Percentiles rank a stretch among this genome's conserved stretches.
phyloP scores from a whole-genome alignment of 108 stramenopile species.

The Conticribra weissflogii region DNA sequence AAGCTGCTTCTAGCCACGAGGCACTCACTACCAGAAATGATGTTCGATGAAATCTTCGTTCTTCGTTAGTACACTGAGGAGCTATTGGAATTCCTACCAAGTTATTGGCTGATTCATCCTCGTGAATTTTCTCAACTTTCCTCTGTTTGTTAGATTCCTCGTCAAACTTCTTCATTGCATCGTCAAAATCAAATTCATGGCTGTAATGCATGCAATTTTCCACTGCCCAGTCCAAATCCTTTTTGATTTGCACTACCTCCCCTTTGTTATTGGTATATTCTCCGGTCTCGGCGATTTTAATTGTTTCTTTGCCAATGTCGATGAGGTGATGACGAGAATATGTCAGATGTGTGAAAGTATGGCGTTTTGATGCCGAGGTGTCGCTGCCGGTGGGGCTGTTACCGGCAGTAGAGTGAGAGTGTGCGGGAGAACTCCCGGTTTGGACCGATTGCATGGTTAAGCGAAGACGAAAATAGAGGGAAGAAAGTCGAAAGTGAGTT shows the following conservation, averaged over 20 bases:
- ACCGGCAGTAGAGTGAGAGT: neutral
- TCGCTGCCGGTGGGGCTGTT: neutral
- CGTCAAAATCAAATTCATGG: slow-evolving; percentile 36
- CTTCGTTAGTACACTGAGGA: no score
- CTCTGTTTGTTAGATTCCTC: neutral
- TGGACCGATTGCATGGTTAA: neutral
- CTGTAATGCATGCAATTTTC: slow-evolving; percentile 40
- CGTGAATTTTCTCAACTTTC: neutral
- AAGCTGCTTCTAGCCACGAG: slow-evolving; percentile 44
- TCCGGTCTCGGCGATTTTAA: slow-evolving; percentile 43
- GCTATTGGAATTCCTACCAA: no score
- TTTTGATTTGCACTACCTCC: slow-evolving; percentile 17
- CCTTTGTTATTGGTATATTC: slow-evolving; percentile 33
- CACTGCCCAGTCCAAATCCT: slow-evolving; percentile 38
- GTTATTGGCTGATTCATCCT: neutral
- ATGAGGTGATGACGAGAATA: slow-evolving; percentile 46
- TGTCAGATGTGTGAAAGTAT: slow-evolving; percentile 49
- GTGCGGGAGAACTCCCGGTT: neutral
- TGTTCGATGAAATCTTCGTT: slow-evolving; percentile 22
- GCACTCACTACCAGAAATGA: slow-evolving; percentile 45
- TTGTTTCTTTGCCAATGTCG: slow-evolving; percentile 45
- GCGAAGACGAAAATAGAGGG: no score
- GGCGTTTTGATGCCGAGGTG: neutral
- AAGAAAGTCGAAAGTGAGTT: no score
- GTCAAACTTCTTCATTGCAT: slow-evolving; percentile 17